Conservation (phyloP, 306 rosid species). For the Trifolium subterraneum region DNA sequence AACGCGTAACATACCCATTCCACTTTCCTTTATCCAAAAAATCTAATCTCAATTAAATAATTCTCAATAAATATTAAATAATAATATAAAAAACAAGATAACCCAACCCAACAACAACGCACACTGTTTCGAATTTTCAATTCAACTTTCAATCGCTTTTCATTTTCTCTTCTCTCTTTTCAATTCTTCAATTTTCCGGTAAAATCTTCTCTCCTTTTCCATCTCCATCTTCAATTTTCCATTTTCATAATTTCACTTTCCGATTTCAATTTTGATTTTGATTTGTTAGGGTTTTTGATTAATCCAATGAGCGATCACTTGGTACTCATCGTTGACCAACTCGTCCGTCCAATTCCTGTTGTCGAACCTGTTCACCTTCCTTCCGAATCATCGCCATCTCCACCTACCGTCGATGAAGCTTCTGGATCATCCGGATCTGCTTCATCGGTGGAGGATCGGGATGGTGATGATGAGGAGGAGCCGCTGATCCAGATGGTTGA, state of each 20-base stretch:
- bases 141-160: neutral
- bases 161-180: neutral
- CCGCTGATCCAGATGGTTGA: constrained; percentile 79
- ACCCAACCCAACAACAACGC: constrained; percentile 9
- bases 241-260: constrained; percentile 30
- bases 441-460: constrained; percentile 37
- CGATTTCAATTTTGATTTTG: neutral
- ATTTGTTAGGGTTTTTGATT: constrained; percentile 40
- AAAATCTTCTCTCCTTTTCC: constrained; percentile 37
- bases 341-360: constrained; percentile 52
- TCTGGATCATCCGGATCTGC: constrained; percentile 51
- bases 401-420: constrained; percentile 16
- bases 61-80: too few relatives aligned
- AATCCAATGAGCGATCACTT: constrained; percentile 81
- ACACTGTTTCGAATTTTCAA: constrained; percentile 1
- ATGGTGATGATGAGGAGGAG: constrained; percentile 61
- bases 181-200: constrained; percentile 11
- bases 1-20: neutral
- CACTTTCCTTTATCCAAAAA: constrained; percentile 37
- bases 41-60: too few relatives aligned
- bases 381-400: constrained; percentile 40
- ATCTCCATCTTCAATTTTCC: constrained; percentile 26
- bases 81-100: neutral
- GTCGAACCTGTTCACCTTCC: constrained; percentile 57
- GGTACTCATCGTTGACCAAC: constrained; percentile 78